phyloP scores from a whole-genome alignment of 2,329 filamentous ascomycete genomes.

The Trichoderma simmonsii region DNA sequence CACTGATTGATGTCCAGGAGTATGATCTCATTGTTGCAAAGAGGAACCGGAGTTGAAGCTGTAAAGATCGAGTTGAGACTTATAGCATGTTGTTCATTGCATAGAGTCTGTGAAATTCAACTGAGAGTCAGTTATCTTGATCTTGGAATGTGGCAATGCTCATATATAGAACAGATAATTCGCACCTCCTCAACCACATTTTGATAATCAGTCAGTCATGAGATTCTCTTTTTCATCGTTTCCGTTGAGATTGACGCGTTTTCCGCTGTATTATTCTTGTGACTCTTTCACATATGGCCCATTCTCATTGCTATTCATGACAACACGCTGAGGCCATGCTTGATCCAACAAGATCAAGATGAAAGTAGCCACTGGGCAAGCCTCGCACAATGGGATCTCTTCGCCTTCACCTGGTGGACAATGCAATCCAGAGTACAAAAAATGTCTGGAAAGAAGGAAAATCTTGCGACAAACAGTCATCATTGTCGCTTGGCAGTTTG shows the following conservation, averaged over 20 bases:
- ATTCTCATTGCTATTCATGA: not conserved
- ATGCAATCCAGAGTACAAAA: not conserved
- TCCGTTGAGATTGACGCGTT: not conserved
- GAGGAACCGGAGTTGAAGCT: not conserved
- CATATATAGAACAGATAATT: not conserved
- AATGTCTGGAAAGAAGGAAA: not conserved
- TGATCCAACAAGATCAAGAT: not conserved
- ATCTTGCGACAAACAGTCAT: not conserved
- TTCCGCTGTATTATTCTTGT: not conserved
- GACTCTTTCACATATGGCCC: not conserved
- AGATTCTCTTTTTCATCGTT: not conserved
- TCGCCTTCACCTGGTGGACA: not conserved
- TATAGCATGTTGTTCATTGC: not conserved
- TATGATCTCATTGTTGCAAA: not conserved
- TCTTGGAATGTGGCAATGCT: not conserved
- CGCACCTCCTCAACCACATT: not conserved
- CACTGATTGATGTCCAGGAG: not conserved
- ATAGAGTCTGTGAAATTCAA: not conserved
- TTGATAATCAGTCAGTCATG: not conserved
- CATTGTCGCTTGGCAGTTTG: not conserved
- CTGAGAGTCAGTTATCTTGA: not conserved
- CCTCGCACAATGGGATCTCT: not conserved
- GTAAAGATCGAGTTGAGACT: not conserved
- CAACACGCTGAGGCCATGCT: not conserved
- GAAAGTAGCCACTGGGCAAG: not conserved